Evolutionary conservation across 129 eudicot genomes (phyloP).

Genomic region (Glebionis coronaria): DNA sequence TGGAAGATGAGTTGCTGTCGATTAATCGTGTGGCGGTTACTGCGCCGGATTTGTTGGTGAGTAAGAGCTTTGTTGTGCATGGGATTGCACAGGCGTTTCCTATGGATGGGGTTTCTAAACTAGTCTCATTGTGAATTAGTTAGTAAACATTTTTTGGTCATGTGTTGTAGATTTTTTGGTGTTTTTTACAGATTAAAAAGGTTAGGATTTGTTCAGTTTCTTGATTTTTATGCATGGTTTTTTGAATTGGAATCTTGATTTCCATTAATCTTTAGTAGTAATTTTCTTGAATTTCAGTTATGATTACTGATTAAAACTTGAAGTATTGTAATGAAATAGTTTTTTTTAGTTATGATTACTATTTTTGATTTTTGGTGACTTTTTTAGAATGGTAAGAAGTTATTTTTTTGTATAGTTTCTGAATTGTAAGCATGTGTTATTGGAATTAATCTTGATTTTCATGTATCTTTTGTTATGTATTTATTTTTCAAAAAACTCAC

Average conservation of each 20-base stretch:
- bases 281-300: not conserved
- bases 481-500: no score
- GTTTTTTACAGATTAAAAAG: no score
- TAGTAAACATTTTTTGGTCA: no score
- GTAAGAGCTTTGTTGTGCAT: conserved; percentile 49
- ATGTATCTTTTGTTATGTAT: no score
- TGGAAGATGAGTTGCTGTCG: conserved; percentile 20
- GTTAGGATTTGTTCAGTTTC: conserved; percentile 4
- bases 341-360: no score
- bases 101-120: conserved; percentile 30
- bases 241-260: not conserved
- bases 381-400: no score
- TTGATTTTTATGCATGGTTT: not conserved
- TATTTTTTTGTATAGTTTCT: no score
- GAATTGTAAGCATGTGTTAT: no score
- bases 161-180: not conserved
- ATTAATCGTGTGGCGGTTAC: conserved; percentile 43
- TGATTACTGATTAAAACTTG: no score
- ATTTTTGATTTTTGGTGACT: no score
- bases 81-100: conserved; percentile 55
- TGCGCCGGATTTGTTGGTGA: conserved; percentile 40
- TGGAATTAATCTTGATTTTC: no score
- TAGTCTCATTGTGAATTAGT: not conserved
- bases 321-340: no score
- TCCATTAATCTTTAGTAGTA: not conserved